Conservation (phyloP, 2,329 filamentous ascomycete genomes). For the Ophiosphaerella herpotricha region DNA sequence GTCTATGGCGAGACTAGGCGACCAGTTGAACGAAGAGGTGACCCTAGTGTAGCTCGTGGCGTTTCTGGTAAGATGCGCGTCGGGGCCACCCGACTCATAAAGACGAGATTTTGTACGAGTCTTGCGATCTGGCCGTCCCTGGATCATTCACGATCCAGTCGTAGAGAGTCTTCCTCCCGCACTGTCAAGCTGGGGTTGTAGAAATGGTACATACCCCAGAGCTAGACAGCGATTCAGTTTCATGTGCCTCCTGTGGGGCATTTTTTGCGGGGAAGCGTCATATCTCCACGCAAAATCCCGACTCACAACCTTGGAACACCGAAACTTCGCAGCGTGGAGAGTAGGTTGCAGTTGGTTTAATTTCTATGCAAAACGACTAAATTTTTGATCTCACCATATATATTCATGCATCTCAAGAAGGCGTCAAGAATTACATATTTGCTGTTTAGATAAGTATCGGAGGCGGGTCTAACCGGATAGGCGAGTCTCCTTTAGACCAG, state of each 20-base stretch:
- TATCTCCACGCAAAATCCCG: slow-evolving; percentile 2
- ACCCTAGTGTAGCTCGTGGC: neutral
- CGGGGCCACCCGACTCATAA: neutral
- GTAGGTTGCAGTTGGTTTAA: no score
- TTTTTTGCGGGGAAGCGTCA: slow-evolving; percentile 15
- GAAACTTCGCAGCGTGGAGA: neutral
- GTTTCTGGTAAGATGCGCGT: neutral
- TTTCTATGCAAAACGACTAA: no score
- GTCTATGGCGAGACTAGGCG: slow-evolving; percentile 19
- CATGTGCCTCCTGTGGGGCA: slow-evolving; percentile 13
- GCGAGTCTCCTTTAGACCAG: neutral
- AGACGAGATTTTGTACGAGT: no score
- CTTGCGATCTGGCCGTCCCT: neutral
- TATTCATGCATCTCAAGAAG: no score
- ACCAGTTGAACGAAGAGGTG: slow-evolving; percentile 15
- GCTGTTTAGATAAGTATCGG: neutral
- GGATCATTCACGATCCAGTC: neutral
- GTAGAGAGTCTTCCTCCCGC: neutral
- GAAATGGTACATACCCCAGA: neutral
- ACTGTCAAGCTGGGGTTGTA: neutral
- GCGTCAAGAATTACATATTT: neutral
- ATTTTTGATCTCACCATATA: neutral
- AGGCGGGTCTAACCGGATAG: neutral
- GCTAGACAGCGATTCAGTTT: no score
- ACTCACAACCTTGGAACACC: neutral